Base-by-base conservation (phyloP, 805 yeast species). In the Schwanniomyces yamadae region DNA sequence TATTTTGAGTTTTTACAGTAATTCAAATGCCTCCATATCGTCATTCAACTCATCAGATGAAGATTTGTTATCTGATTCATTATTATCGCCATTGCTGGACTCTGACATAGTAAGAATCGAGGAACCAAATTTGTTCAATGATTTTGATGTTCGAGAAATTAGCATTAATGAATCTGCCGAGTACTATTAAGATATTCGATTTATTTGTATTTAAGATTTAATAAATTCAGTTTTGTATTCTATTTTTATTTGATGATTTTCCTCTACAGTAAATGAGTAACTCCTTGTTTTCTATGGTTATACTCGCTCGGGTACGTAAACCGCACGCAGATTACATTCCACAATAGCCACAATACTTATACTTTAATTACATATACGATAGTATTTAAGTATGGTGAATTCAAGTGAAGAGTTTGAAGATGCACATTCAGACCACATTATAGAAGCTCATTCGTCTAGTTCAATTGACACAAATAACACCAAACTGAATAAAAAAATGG, bases 391-490 rank as follows among this genome's bases (percentile, higher is more conserved):
- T 3, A 39, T 34, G 42, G 25, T 26, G 20, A 19, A 15, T 22
- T 54, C 59, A 12, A 41, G 34, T 28, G 54, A 49, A 36, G 56
- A 53, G 19, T 52, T 48, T 40, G 50, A 48, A 37, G 59, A 52
- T 34, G 57, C 57, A 14, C 20, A 23, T 10, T 22, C 40, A 2
- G 33, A 22, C 13, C 21, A 17, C 6, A 15, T 16, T 9, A 10
- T 13, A 12, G 28, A 23, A 6, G 19, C 19, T 13, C n/a, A 28
- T 6, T 25, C 19, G 9, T 5, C 23, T n/a, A 11, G 13, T 13
- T 18, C 31, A 19, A 18, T 17, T 19, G 39, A 21, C 12, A 22
- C 28, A 38, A 23, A 17, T 22, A 31, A n/a, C n/a, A n/a, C n/a
- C n/a, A n/a, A n/a, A n/a, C n/a, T n/a, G n/a, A n/a, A n/a, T n/a